These are phyloP conservation scores for Tuber brumale DNA, from an alignment of 495 filamentous ascomycete species.

Conservation along the genomic window DNA sequence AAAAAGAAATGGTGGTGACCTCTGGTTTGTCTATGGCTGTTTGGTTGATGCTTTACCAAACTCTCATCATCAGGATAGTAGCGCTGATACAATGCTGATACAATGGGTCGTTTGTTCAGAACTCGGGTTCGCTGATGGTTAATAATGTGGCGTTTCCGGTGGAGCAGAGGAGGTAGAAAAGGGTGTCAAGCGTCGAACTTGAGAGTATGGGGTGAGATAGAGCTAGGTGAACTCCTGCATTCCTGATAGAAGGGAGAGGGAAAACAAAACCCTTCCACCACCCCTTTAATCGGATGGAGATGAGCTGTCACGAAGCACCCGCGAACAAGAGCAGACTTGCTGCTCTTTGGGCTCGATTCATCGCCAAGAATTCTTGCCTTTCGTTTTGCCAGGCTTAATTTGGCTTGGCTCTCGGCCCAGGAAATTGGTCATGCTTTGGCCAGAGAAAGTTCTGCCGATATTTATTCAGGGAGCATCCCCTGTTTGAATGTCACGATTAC, in stretches of 20 bases:
- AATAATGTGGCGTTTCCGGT: background rate
- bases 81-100: background rate
- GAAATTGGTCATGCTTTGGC: background rate
- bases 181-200: background rate
- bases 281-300: slow-evolving; percentile 5
- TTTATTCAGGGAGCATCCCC: background rate
- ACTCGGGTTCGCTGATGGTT: background rate
- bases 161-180: background rate
- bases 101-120: background rate
- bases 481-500: background rate
- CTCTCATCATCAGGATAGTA: background rate
- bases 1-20: background rate
- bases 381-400: background rate
- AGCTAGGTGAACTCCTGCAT: background rate
- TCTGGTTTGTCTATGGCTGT: background rate
- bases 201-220: background rate
- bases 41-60: background rate
- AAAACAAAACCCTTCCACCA: background rate
- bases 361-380: background rate
- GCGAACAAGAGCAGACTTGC: background rate
- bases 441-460: background rate
- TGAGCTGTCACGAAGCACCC: background rate
- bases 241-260: background rate
- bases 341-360: background rate
- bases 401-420: background rate